These are phyloP conservation scores for Panicum miliaceum DNA, from an alignment of 176 grass and related monocot species.

Conservation along the genomic window DNA sequence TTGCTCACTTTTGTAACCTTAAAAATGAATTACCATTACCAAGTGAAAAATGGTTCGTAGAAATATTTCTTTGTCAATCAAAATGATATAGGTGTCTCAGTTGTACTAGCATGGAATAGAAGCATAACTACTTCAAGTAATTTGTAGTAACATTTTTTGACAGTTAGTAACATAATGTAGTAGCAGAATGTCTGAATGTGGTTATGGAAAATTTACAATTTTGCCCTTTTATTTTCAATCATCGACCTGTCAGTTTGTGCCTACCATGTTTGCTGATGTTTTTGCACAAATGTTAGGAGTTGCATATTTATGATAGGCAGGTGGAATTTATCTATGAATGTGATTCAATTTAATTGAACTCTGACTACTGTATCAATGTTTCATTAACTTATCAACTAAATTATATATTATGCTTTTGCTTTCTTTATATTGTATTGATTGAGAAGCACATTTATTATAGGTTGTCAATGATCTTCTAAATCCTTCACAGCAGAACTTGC, in stretches of 20 bases:
- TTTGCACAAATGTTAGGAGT: constrained; percentile 4
- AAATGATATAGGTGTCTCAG: constrained; percentile 1
- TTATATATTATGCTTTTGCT: constrained; percentile 10
- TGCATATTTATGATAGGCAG: constrained; percentile 11
- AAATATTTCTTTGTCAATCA: background rate
- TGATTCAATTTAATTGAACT: constrained; percentile 21
- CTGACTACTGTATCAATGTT: background rate
- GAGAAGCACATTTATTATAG: constrained; percentile 43
- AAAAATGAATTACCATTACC: background rate
- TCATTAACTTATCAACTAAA: constrained; percentile 9
- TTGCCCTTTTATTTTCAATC: background rate
- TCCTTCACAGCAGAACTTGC: constrained; percentile 79
- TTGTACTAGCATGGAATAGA: constrained; percentile 11
- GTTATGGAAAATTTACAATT: background rate
- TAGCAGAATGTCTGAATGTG: background rate
- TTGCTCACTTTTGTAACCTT: constrained; percentile 3
- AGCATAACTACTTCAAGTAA: background rate
- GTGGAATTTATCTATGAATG: constrained; percentile 29
- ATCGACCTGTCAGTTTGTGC: background rate
- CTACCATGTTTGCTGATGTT: constrained; percentile 32
- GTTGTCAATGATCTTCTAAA: constrained; percentile 91
- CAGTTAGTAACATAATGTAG: background rate
- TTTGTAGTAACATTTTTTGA: background rate
- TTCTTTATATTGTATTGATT: constrained; percentile 27
- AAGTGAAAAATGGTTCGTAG: constrained; percentile 21